These are phyloP conservation scores for Eleusine indica DNA, from an alignment of 176 grass and related monocot species.

Conservation along the genomic window DNA sequence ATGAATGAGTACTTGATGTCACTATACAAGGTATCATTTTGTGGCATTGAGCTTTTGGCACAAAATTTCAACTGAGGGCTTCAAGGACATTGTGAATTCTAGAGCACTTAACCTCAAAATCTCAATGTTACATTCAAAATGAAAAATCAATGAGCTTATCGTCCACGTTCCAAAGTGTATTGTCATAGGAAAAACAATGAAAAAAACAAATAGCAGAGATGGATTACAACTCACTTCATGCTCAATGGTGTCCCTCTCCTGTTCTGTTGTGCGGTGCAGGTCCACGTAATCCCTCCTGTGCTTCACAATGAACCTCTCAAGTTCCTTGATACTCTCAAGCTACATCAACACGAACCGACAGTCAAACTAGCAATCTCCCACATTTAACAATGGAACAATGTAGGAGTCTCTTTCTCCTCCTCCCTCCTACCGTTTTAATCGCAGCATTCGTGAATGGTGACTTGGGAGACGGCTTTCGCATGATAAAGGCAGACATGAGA, in stretches of 20 bases:
- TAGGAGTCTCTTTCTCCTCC: neutral
- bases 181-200: neutral
- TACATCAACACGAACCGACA: conserved; percentile 40
- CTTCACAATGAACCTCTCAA: conserved; percentile 83
- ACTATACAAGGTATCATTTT: conserved; percentile 13
- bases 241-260: conserved; percentile 95
- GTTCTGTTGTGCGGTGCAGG: conserved; percentile 85
- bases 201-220: neutral
- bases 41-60: neutral
- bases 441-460: conserved; percentile 76
- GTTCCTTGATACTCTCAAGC: conserved; percentile 83
- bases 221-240: conserved; percentile 68
- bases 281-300: conserved; percentile 90
- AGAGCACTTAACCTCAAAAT: neutral
- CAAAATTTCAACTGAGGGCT: neutral
- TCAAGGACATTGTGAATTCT: conserved; percentile 4
- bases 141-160: neutral
- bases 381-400: neutral
- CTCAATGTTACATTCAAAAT: neutral
- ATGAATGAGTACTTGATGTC: conserved; percentile 1
- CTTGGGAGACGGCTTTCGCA: conserved; percentile 66
- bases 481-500: conserved; percentile 85
- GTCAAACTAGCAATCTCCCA: conserved; percentile 5
- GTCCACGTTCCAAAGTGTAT: neutral
- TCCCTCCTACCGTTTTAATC: conserved; percentile 76